phyloP scores from a whole-genome alignment of 805 yeast species.

The Jamesozyma rosinii region DNA sequence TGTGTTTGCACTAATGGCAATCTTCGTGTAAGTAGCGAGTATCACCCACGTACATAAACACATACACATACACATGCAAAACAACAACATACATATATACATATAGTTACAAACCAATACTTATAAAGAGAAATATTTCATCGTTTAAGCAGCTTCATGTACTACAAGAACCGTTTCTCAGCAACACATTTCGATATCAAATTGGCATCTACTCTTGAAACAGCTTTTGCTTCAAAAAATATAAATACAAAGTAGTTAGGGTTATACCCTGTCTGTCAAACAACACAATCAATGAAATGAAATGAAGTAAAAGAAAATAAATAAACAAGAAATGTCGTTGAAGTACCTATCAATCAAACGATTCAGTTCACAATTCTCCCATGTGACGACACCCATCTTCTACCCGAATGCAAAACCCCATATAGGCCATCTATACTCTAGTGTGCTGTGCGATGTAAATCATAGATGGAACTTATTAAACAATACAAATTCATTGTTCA shows the following conservation, averaged over 20 bases:
- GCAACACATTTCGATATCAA: too few relatives aligned
- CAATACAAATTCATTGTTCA: conserved; percentile 42
- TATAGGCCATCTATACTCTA: conserved; percentile 83
- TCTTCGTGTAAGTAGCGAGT: conserved; percentile 54
- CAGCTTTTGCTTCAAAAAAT: too few relatives aligned
- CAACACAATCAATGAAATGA: background rate
- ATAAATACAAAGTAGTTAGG: too few relatives aligned
- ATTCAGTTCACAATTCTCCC: conserved; percentile 19
- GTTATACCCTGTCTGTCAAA: too few relatives aligned
- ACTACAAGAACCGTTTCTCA: too few relatives aligned
- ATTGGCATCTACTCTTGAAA: too few relatives aligned
- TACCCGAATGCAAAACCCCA: conserved; percentile 95
- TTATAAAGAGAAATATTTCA: too few relatives aligned
- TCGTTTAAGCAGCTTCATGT: too few relatives aligned
- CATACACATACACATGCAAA: too few relatives aligned
- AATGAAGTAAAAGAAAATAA: background rate
- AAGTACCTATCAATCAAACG: background rate
- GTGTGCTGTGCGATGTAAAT: conserved; percentile 72
- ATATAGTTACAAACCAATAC: too few relatives aligned
- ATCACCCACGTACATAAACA: too few relatives aligned
- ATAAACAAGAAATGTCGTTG: background rate
- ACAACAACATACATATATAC: too few relatives aligned
- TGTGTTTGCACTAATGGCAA: conserved; percentile 91
- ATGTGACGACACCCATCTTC: conserved; percentile 85
- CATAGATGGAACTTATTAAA: conserved; percentile 58